Base-by-base conservation (phyloP, 768 basidiomycete species). In the Auriscalpium microsporum region DNA sequence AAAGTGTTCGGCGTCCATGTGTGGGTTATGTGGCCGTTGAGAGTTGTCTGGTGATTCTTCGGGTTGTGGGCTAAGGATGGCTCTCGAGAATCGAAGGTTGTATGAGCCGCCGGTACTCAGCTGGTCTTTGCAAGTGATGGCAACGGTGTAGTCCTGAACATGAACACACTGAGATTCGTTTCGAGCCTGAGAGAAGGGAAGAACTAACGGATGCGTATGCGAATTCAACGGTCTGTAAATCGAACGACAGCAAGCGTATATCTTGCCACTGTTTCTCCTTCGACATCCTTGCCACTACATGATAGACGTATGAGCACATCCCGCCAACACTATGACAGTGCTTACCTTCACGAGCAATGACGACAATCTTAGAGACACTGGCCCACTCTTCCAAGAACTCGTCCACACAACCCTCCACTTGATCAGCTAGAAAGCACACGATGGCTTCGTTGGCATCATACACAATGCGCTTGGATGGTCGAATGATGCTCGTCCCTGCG, bases 351-450 rank as follows among this genome's bases (percentile, higher is more conserved):
- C 90, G 81, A 11, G 92, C 93, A 54, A 95, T 92, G 28, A 94
- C 89, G 11, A 94, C 90, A 80, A 94, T 92, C 71, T 93, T 94
- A 17, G 90, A 90, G 34, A 95, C 88, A 46, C 87, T 76, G 42
- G 90, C 89, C 91, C 93, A 95, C 68, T 94, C 92, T 64, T 93
- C 89, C 61, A 90, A 71, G 67, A 96, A 94, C 62, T 92, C 87
- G 56, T 88, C 87, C 17, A 96, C 90, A 63, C 92, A 94, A 8
- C 83, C 84, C 60, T 92, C 82, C 60, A 94, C 86, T 63, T 93
- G 80, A 61, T 90, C 87, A 1, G 90, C 90, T 37, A 90, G 71
- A 68, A 96, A 94, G 0, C 87, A 91, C 8, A 95, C 90, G 13
- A 96, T 81, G 13, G 91, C 93, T 60, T 91, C 87, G 23, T 78